Evolutionary conservation across 495 filamentous ascomycete genomes (phyloP).

Genomic region (Tuber borchii): DNA sequence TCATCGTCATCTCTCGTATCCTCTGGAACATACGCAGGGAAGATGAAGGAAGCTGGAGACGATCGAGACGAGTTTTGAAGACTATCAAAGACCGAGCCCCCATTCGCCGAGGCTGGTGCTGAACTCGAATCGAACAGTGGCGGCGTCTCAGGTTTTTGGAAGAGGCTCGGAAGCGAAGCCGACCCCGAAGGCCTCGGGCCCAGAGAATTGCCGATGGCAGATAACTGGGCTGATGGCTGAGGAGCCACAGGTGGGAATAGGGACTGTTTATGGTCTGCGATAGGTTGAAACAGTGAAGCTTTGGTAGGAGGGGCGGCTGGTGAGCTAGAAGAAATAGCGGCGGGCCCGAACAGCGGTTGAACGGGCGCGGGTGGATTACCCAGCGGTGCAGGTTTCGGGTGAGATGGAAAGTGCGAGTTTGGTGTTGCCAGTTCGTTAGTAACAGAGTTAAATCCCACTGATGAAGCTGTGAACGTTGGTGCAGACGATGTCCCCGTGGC

Average conservation of each 20-base stretch:
- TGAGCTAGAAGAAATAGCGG: not conserved
- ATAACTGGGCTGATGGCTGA: not conserved
- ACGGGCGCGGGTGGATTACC: not conserved
- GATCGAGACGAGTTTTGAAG: not conserved
- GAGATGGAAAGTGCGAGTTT: not conserved
- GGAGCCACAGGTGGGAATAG: not conserved
- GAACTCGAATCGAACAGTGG: not conserved
- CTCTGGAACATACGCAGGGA: not conserved
- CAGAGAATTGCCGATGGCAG: not conserved
- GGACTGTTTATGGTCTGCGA: not conserved
- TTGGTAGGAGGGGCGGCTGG: not conserved
- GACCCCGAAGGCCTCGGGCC: not conserved
- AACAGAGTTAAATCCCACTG: not conserved
- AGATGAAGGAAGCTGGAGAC: not conserved
- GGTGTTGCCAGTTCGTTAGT: not conserved
- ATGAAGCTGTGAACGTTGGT: not conserved
- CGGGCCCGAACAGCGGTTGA: not conserved
- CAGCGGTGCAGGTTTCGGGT: not conserved
- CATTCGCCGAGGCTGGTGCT: not conserved
- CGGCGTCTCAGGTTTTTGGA: not conserved
- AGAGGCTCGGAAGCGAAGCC: not conserved
- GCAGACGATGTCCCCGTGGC: not conserved
- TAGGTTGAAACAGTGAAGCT: not conserved
- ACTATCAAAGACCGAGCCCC: not conserved
- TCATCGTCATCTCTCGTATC: not conserved